Base-by-base conservation (phyloP, 306 rosid species). In the Leucaena leucocephala region DNA sequence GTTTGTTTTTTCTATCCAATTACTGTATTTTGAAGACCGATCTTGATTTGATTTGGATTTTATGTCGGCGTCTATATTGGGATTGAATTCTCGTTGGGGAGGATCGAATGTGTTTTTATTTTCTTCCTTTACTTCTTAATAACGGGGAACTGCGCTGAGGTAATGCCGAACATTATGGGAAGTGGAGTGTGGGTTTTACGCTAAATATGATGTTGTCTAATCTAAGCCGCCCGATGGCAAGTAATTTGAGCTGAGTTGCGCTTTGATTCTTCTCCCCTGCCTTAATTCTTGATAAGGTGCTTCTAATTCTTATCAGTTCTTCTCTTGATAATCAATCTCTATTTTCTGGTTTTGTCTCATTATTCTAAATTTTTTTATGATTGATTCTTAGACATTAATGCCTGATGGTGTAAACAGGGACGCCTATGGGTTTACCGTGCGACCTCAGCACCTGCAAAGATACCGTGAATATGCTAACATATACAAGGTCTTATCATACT, bases 381-480 rank as follows among this genome's bases (percentile, higher is more conserved):
- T 52, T 78, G 67, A 64, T 58, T 71, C 59, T 69, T 58, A 75
- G 42, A 83, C 75, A 82, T 83, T 82, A 61, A 82, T 45, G 50
- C 52, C 48, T 76, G 43, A 76, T 90, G 80, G 17, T 84, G 70
- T 83, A 16, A 70, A 82, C 93, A 96, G 99, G 94, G 99, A 96
- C 77, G 96, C 97, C 5, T 96, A 96, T 89, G 98, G 99, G 65
- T 96, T 96, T 80, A 90, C 98, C 8, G 99, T 93, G 90, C 88
- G 99, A 75, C 98, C 99, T 86, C 99, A 96, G 83, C 98, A 96
- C 77, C 83, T 96, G 82, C 98, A 96, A 59, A 86, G 97, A 82
- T 96, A 93, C 82, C 91, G 97, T 40, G 99, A 93, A 88, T 96
- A 96, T 74, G 92, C 99, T 52, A 93, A 78, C 71, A 96, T 96